Base-by-base conservation (phyloP, 352 stramenopile genomes). In the Pythium coloratum region DNA sequence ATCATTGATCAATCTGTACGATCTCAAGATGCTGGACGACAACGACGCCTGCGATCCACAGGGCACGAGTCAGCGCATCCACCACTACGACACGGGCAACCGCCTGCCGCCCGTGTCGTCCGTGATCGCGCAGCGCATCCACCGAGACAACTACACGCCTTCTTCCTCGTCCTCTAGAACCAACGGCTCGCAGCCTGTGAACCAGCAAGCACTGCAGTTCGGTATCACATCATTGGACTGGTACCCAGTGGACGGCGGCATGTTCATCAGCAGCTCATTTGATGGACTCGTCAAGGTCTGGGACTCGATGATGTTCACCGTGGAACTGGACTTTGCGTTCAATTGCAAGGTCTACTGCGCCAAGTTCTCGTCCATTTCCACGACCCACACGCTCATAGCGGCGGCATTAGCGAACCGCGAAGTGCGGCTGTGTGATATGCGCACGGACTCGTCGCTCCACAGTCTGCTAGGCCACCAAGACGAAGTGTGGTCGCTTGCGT, bases 221-320 rank as follows among this genome's bases (percentile, higher is more conserved):
- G 86, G 86, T 44, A 72, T 96, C 34, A 86, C 86, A 20, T 76
- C 77, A 49, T 82, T 97, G n/a, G 81, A 92, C 47, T 97, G 89
- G 89, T 97, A 94, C 64, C 88, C 89, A 1, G 72, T 94, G 6
- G 90, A 97, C 66, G 84, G 72, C 4, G 90, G 90, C 0, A 61
- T 97, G 20, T 95, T 91, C 53, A 77, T 96, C 24, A 84, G 86
- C 8, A 85, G 79, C n/a, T 82, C 78, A 0, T 73, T 95, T 28
- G 88, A 95, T 57, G 73, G 77, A 47, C 64, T 85, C 53, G 81
- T 90, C 3, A 80, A 80, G 59, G 59, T 94, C 26, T 97, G 89
- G 89, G 90, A 97, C 59, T 62, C 81, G 9, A 90, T 94, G 26
- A 72, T 72, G 6, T 86, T 97, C 46, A 75, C 74, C 6, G 76